A percentile compares a stretch with the other conserved stretches of the same genome.
phyloP scores from a whole-genome alignment of 139 green algal species.

The Chlamydomonas sphaeroides region DNA sequence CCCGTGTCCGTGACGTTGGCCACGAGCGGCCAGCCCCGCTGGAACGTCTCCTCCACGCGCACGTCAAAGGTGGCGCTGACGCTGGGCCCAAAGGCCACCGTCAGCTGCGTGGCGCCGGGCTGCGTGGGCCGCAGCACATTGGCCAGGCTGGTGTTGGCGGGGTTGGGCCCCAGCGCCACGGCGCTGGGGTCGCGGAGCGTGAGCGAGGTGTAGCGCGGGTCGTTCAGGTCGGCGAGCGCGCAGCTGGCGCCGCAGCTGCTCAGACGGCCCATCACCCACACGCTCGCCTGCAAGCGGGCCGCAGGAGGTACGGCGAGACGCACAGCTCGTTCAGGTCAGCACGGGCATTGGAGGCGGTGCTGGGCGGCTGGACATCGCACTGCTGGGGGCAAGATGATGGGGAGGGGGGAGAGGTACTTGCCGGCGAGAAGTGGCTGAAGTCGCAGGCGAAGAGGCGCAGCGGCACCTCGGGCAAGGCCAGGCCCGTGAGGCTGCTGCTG shows the following conservation, averaged over 20 bases:
- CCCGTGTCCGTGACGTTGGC: conserved; percentile 15
- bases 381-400: background rate
- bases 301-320: no score
- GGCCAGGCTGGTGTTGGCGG: background rate
- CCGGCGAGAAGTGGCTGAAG: conserved; percentile 39
- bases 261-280: conserved; percentile 52
- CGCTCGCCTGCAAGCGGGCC: conserved; percentile 28
- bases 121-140: conserved; percentile 32
- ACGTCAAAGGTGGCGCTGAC: conserved; percentile 12
- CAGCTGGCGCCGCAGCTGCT: conserved; percentile 57
- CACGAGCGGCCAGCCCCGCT: conserved; percentile 42
- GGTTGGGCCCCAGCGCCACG: conserved; percentile 32
- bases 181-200: conserved; percentile 21
- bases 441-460: conserved; percentile 42
- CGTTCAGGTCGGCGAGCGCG: conserved; percentile 45
- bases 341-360: no score
- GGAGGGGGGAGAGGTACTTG: background rate
- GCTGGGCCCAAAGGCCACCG: conserved; percentile 18
- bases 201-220: background rate
- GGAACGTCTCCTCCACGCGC: conserved; percentile 52
- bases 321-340: no score
- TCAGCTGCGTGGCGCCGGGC: conserved; percentile 36
- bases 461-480: background rate
- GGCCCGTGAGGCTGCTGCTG: conserved; percentile 16
- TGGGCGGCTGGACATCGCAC: no score